These are phyloP conservation scores for Candida khao-thaluensis DNA, from an alignment of 805 yeast species.

Conservation along the genomic window DNA sequence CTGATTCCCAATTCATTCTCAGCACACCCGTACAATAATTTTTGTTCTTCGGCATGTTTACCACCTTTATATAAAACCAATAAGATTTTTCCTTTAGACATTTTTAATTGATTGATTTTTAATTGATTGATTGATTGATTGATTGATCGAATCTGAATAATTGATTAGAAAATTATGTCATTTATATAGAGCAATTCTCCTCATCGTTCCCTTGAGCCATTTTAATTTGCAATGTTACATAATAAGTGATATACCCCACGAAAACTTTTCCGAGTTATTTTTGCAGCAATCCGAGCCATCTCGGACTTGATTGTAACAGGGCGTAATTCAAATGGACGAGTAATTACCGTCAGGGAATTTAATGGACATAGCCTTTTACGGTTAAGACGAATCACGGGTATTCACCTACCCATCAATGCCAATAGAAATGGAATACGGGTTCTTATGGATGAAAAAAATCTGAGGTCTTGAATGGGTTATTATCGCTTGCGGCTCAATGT, in stretches of 20 bases:
- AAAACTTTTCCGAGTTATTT: slow-evolving; percentile 8
- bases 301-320: too few relatives aligned
- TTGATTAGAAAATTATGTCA: neutral
- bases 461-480: too few relatives aligned
- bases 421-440: too few relatives aligned
- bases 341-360: too few relatives aligned
- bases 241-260: slow-evolving; percentile 5
- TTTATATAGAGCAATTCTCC: neutral
- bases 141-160: neutral
- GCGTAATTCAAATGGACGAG: too few relatives aligned
- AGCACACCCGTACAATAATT: slow-evolving; percentile 63
- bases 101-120: slow-evolving; percentile 5
- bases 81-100: slow-evolving; percentile 43
- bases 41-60: slow-evolving; percentile 57
- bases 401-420: too few relatives aligned
- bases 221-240: too few relatives aligned
- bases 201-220: too few relatives aligned
- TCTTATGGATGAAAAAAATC: too few relatives aligned
- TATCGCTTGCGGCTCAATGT: too few relatives aligned
- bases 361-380: too few relatives aligned
- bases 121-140: slow-evolving; percentile 1
- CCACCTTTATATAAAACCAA: slow-evolving; percentile 61
- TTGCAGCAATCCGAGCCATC: slow-evolving; percentile 4
- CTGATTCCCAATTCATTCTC: slow-evolving; percentile 77
- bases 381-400: too few relatives aligned